Conservation (phyloP, 2,329 filamentous ascomycete genomes). For the Pseudogymnoascus sp. region DNA sequence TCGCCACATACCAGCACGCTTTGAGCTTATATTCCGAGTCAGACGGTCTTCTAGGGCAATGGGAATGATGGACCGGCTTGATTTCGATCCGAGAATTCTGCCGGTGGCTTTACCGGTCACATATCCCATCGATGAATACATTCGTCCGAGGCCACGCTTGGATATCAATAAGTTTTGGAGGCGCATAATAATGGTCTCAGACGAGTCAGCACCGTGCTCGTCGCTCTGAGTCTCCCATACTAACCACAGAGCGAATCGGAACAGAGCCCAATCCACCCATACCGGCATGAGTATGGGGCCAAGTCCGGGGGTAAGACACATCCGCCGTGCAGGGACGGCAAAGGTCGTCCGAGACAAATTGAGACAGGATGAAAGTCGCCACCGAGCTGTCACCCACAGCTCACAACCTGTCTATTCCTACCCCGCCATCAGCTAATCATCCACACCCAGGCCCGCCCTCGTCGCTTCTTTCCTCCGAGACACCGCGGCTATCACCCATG, state of each 20-base stretch:
- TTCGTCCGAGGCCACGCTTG: neutral
- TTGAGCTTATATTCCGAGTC: neutral
- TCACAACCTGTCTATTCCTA: neutral
- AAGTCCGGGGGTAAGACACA: constrained; percentile 4
- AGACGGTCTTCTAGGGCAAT: neutral
- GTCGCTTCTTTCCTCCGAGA: neutral
- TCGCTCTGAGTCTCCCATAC: neutral
- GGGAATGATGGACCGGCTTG: neutral
- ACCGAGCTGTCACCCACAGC: neutral
- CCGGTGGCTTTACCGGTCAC: neutral
- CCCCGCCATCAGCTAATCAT: neutral
- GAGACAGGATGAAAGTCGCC: neutral
- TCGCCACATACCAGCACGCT: neutral
- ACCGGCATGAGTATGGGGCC: neutral
- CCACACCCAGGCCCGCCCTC: neutral
- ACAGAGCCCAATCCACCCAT: neutral
- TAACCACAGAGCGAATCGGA: neutral
- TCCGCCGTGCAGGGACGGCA: constrained; percentile 4
- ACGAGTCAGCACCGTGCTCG: neutral
- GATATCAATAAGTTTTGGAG: neutral
- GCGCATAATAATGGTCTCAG: constrained; percentile 4
- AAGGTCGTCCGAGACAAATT: neutral
- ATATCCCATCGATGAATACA: neutral
- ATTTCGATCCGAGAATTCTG: neutral
- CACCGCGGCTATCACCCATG: constrained; percentile 1